Evolutionary conservation across 2,329 filamentous ascomycete species (phyloP), one percentile per base, ranked within the genome.

Genomic region (Elsinoe arachidis): DNA sequence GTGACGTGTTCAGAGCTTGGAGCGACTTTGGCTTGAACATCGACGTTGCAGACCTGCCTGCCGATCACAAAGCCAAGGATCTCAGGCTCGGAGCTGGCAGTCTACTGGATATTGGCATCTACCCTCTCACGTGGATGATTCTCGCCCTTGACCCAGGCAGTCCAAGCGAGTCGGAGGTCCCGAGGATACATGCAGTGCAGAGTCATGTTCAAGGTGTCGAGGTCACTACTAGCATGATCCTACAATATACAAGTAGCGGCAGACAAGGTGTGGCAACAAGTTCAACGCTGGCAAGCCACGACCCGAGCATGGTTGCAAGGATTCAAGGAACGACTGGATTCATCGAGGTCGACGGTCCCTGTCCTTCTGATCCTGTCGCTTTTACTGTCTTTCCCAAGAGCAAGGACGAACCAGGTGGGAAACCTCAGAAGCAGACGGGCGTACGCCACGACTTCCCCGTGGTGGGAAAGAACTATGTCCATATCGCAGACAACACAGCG

Each of bases 91-190:
- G 74, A 0, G 74, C 74, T 2, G 75, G 75, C 0, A 70, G 66
- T 1, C 61, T 77, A 21, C 66, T 77, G 1, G 74, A 77, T 46
- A 71, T 76, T 15, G 73, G 74, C 2, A 72, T 77, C n/a, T 77
- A 76, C 63, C 66, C 66, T 12, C 60, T 76, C 21, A 75, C 72
- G 0, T 76, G 73, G 73, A 70, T 66, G 1, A 60, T 74, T 2
- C 44, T 73, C 5, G 65, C 64, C 1, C 62, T 75, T 2, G 72
- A 74, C 21, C 62, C 63, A 2, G 57, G 67, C 1, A 67, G 67
- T 0, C 64, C 66, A 0, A 61, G 68, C 15, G 35, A 55, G 5
- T 59, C 62, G 1, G 64, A 67, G 55, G 70, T 71, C 54, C 70
- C 75, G 58, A 70, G 74, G 63, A 72, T 72, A 63, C 66, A 63